Evolutionary conservation across 805 yeast species (phyloP).

Genomic region (Teunomyces barrocoloradensis): DNA sequence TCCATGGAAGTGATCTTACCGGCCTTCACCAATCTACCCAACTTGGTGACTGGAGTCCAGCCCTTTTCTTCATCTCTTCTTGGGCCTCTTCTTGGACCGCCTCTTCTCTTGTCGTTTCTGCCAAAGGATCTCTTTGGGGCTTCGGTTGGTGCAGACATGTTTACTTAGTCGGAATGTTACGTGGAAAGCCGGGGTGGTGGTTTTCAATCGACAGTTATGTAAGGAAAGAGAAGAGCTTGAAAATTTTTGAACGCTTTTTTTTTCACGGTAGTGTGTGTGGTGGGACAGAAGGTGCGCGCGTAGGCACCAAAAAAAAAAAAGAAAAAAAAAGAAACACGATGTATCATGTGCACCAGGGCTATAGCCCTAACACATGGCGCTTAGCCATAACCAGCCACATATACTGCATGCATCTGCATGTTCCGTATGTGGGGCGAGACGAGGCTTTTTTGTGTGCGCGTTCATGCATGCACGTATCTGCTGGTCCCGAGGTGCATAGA

Average conservation of each 20-base stretch:
- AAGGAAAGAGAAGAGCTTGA: slow-evolving; percentile 6
- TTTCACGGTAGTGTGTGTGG: background rate
- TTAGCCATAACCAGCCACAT: background rate
- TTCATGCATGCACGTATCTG: no score
- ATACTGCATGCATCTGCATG: background rate
- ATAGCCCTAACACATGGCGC: background rate
- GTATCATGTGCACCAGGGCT: background rate
- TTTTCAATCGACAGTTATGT: slow-evolving; percentile 55
- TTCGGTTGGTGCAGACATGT: slow-evolving; percentile 44
- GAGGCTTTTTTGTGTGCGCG: background rate
- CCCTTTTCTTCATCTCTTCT: slow-evolving; percentile 94
- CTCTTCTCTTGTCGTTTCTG: slow-evolving; percentile 53
- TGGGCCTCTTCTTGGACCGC: slow-evolving; percentile 54
- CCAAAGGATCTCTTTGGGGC: slow-evolving; percentile 52
- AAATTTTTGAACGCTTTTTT: slow-evolving; percentile 5
- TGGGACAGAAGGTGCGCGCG: no score
- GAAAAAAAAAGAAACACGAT: no score
- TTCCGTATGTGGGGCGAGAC: background rate
- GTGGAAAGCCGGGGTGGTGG: slow-evolving; percentile 72
- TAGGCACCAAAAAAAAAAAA: background rate
- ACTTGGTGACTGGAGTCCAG: slow-evolving; percentile 99
- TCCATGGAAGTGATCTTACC: slow-evolving; percentile 95
- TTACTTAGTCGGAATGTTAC: slow-evolving; percentile 58
- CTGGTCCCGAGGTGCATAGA: no score
- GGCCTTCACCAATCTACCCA: slow-evolving; percentile 99